Evolutionary conservation across 2,329 filamentous ascomycete genomes (phyloP), one percentile per base, ranked within the genome.

Genomic region (Aquanectria penicillioides): DNA sequence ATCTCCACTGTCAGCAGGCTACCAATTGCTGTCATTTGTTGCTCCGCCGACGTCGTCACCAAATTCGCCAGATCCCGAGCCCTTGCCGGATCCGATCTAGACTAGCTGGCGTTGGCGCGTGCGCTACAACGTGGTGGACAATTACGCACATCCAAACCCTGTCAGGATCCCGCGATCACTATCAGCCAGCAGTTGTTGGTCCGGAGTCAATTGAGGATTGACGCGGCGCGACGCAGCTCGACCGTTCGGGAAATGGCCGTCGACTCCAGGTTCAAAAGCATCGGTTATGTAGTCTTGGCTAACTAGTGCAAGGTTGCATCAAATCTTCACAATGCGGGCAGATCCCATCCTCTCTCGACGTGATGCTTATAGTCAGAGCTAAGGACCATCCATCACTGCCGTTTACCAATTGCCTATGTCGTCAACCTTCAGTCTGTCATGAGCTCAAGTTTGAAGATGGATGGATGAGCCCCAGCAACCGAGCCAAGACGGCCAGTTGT

Each of bases 141-240:
- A 64, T 63, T 66, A 53, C 62, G 40, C 59, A 67, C 63, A 57
- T 60, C 58, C 43, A 48, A 28, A 57, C 59, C 66, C 67, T 69
- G 67, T 66, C 50, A 69, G 68, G 57, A 70, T 65, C 56, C 57
- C 61, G 61, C 58, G 61, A 67, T 67, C 67, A 64, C 57, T 69
- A 69, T 69, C 62, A 62, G 55, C 59, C 59, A 67, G 61, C 63
- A 69, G 33, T 59, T 63, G 68, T 68, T 70, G 68, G 66, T 67
- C 60, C 57, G 59, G 57, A 59, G 57, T 54, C 60, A 64, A 60
- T 55, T 62, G 62, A 67, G 59, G 60, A 62, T 61, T 58, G 63
- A 47, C 63, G 68, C 63, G 61, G 65, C 67, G 63, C 64, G 63
- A 72, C 66, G 70, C 70, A 72, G 57, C 62, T 72, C 70, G 69